Percentiles rank a stretch among this genome's conserved stretches.
Conservation (phyloP, 345 rosid species). For the Durio zibethinus region DNA sequence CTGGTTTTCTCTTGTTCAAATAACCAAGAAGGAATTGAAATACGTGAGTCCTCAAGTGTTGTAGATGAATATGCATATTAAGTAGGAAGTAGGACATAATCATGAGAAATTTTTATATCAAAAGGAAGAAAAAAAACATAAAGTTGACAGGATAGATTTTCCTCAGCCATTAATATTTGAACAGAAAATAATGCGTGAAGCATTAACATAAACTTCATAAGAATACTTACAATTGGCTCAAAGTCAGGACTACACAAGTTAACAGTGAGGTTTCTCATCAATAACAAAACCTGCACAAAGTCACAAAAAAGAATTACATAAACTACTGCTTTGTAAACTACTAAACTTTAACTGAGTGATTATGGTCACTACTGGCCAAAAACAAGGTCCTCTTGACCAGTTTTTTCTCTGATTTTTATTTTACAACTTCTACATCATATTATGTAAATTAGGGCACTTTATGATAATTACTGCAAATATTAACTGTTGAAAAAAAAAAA, state of each 20-base stretch:
- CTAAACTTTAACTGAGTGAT: background rate
- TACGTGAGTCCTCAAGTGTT: background rate
- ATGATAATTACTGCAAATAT: background rate
- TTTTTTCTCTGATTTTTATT: background rate
- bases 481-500: background rate
- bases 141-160: background rate
- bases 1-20: background rate
- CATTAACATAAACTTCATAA: background rate
- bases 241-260: conserved; percentile 86
- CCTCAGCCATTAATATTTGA: background rate
- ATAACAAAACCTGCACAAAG: conserved; percentile 68
- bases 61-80: background rate
- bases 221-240: conserved; percentile 74
- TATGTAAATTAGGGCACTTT: conserved; percentile 2
- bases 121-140: background rate
- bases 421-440: background rate
- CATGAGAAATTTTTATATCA: background rate
- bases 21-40: background rate
- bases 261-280: conserved; percentile 86
- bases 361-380: background rate
- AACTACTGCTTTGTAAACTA: background rate
- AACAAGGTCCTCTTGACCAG: background rate
- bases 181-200: background rate
- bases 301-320: conserved; percentile 11
- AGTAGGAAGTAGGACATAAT: background rate